phyloP scores from a whole-genome alignment of 1,284 basidiomycete genomes.

The Polyporus tsugae region DNA sequence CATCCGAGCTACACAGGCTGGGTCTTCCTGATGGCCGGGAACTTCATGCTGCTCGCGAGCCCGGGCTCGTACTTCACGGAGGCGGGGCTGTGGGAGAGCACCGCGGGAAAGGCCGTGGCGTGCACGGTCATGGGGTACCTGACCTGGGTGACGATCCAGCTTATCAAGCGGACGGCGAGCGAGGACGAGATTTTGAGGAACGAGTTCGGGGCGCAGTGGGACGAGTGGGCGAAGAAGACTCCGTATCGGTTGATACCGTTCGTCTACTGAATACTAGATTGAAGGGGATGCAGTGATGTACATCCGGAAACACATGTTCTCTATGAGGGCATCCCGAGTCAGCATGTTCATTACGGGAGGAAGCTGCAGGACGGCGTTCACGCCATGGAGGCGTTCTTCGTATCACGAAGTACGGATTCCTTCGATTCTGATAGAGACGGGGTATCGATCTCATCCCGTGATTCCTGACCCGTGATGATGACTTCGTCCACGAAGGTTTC shows the following conservation, averaged over 20 bases:
- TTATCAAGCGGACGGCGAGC: constrained; percentile 19
- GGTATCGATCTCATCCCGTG: not conserved
- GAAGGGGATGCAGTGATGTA: not conserved
- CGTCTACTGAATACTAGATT: constrained; percentile 17
- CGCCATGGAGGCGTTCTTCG: not conserved
- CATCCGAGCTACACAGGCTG: constrained; percentile 31
- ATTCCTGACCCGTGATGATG: constrained; percentile 41
- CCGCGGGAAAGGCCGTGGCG: not conserved
- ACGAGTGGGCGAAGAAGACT: constrained; percentile 31
- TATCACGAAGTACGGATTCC: not conserved
- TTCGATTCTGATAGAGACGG: not conserved
- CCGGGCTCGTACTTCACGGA: constrained; percentile 13
- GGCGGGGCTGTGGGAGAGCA: constrained; percentile 1
- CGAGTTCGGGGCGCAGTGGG: constrained; percentile 31
- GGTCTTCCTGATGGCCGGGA: constrained; percentile 14
- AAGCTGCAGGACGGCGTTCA: not conserved
- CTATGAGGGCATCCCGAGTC: not conserved
- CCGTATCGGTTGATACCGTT: constrained; percentile 29
- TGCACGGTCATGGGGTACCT: not conserved
- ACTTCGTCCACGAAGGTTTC: constrained; percentile 64
- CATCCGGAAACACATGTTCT: not conserved
- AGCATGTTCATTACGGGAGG: not conserved
- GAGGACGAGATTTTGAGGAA: constrained; percentile 30
- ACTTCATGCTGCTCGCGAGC: constrained; percentile 7
- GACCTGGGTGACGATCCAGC: constrained; percentile 11